phyloP scores from a whole-genome alignment of 106 monocot genomes.

The Alisma plantagoaquatica region DNA sequence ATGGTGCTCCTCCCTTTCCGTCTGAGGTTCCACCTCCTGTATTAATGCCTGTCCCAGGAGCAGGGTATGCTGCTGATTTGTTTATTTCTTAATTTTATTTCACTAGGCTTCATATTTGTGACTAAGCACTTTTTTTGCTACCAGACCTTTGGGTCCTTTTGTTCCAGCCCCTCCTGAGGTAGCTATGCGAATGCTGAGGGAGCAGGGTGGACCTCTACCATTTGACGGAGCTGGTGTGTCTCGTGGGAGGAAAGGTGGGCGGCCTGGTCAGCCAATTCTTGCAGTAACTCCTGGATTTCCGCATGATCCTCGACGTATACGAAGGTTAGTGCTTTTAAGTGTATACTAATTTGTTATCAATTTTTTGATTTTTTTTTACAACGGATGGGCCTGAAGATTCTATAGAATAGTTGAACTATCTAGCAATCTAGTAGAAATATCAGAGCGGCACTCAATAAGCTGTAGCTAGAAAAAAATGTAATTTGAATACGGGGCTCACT shows the following conservation, averaged over 20 bases:
- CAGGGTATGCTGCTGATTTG: conserved; percentile 44
- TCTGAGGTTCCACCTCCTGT: conserved; percentile 74
- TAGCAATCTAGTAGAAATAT: no score
- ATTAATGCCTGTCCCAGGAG: conserved; percentile 97
- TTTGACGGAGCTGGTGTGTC: conserved; percentile 61
- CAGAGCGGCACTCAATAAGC: no score
- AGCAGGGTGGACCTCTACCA: conserved; percentile 62
- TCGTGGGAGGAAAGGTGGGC: conserved; percentile 31
- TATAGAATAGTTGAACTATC: no score
- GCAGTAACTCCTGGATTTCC: conserved; percentile 45
- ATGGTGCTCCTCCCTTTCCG: conserved; percentile 58
- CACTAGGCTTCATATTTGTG: neutral
- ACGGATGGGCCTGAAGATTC: no score
- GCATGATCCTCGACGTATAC: conserved; percentile 78
- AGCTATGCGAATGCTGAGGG: conserved; percentile 92
- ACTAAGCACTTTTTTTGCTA: no score
- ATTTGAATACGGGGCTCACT: no score
- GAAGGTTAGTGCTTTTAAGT: conserved; percentile 40
- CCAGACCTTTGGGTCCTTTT: conserved; percentile 94
- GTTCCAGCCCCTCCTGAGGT: conserved; percentile 95
- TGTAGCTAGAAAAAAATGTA: no score
- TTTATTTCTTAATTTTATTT: neutral
- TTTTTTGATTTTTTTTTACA: no score
- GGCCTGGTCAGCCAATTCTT: conserved; percentile 61
- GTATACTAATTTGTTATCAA: no score